Conservation (phyloP, 306 rosid genomes). For the Sicyos baderoa region DNA sequence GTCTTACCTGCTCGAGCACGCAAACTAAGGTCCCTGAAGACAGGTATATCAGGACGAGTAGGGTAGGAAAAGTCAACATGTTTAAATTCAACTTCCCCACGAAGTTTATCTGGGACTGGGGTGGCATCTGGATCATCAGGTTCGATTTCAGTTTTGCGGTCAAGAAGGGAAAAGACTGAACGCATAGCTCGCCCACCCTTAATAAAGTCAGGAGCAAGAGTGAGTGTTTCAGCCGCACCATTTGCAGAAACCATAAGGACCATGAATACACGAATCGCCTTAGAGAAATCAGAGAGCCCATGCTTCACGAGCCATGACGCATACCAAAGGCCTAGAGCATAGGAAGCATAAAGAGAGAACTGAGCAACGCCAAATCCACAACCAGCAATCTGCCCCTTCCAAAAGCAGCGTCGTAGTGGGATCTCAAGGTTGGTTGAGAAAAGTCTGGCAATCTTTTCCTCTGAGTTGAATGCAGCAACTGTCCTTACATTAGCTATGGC, state of each 20-base stretch:
- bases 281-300: constrained; percentile 85
- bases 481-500: constrained; percentile 94
- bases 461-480: constrained; percentile 84
- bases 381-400: constrained; percentile 95
- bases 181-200: constrained; percentile 94
- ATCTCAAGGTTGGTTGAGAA: constrained; percentile 61
- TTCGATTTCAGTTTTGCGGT: constrained; percentile 88
- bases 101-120: constrained; percentile 69
- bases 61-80: constrained; percentile 93
- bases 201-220: constrained; percentile 92
- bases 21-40: constrained; percentile 75
- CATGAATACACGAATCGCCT: constrained; percentile 77
- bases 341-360: constrained; percentile 81
- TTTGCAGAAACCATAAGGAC: constrained; percentile 92
- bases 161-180: constrained; percentile 88
- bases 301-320: constrained; percentile 98
- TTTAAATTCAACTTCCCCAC: constrained; percentile 89
- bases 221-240: constrained; percentile 93
- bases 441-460: constrained; percentile 65
- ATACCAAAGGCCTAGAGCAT: constrained; percentile 96
- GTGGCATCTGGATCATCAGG: constrained; percentile 82
- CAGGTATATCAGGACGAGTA: constrained; percentile 72
- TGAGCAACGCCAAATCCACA: constrained; percentile 84
- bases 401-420: constrained; percentile 70
- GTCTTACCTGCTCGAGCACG: constrained; percentile 87